Evolutionary conservation across 148 eudicot genomes (phyloP).

Genomic region (Hydrangea macrophylla): DNA sequence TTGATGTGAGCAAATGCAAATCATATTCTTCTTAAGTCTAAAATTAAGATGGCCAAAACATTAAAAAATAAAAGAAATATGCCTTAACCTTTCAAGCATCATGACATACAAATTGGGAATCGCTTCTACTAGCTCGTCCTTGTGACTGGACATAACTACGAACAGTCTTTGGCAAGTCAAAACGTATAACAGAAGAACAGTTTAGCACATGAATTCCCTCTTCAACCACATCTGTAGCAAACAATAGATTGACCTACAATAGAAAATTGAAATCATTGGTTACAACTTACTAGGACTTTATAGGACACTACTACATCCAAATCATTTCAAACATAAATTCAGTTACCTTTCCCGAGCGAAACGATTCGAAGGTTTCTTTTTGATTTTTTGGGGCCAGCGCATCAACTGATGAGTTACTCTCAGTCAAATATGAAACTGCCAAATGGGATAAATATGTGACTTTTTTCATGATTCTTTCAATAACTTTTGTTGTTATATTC

Average conservation of each 20-base stretch:
- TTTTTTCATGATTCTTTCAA: conserved; percentile 45
- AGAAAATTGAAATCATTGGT: neutral
- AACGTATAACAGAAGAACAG: conserved; percentile 57
- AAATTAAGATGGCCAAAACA: neutral
- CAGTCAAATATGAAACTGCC: conserved; percentile 44
- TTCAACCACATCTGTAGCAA: conserved; percentile 61
- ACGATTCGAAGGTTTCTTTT: conserved; percentile 35
- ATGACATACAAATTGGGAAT: conserved; percentile 41
- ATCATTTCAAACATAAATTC: neutral
- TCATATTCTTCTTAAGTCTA: neutral
- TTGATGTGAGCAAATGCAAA: too few relatives aligned
- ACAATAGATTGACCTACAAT: conserved; percentile 54
- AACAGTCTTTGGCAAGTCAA: conserved; percentile 64
- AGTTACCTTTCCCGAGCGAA: conserved; percentile 42
- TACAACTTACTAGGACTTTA: neutral
- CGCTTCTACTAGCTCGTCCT: conserved; percentile 50
- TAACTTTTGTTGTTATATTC: conserved; percentile 54
- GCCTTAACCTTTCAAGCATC: conserved; percentile 61
- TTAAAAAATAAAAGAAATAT: neutral
- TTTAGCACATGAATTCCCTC: conserved; percentile 50
- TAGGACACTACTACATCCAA: neutral
- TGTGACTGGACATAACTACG: conserved; percentile 53
- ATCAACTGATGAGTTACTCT: conserved; percentile 42
- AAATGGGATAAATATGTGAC: conserved; percentile 40
- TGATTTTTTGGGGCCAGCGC: conserved; percentile 44